phyloP scores from a whole-genome alignment of 2,329 filamentous ascomycete species.

The Juglanconis sp. region DNA sequence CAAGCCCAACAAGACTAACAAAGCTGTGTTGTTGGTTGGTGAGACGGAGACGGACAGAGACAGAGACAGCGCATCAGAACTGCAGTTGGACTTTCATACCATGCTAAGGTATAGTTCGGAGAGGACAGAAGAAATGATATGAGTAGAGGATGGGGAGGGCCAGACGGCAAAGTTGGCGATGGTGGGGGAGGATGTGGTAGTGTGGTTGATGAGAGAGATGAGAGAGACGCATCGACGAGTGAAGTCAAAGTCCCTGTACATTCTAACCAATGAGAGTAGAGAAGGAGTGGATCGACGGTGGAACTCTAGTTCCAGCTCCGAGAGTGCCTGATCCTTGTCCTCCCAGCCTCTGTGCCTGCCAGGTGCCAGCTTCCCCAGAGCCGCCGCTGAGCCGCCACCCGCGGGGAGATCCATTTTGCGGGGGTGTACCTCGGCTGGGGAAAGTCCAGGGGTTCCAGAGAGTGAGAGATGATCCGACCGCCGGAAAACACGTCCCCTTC shows the following conservation, averaged over 20 bases:
- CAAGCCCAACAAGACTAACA: background rate
- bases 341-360: background rate
- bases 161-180: background rate
- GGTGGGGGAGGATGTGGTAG: background rate
- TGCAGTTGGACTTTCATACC: background rate
- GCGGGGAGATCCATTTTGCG: background rate
- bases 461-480: background rate
- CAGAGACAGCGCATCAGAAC: background rate
- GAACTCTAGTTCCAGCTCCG: slow-evolving; percentile 8
- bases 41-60: no score
- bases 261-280: background rate
- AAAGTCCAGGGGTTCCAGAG: background rate
- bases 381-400: background rate
- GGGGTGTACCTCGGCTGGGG: slow-evolving; percentile 3
- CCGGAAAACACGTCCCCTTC: background rate
- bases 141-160: no score
- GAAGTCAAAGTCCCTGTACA: background rate
- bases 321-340: background rate
- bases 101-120: background rate
- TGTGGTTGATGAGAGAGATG: background rate
- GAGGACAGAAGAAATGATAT: background rate
- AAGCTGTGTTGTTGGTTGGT: background rate
- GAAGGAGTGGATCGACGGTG: background rate
- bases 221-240: background rate
- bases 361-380: background rate